Percentiles rank a stretch among this genome's conserved stretches.
Evolutionary conservation across 169 alveolate species (phyloP).

Genomic region (Nephromyces sp.): DNA sequence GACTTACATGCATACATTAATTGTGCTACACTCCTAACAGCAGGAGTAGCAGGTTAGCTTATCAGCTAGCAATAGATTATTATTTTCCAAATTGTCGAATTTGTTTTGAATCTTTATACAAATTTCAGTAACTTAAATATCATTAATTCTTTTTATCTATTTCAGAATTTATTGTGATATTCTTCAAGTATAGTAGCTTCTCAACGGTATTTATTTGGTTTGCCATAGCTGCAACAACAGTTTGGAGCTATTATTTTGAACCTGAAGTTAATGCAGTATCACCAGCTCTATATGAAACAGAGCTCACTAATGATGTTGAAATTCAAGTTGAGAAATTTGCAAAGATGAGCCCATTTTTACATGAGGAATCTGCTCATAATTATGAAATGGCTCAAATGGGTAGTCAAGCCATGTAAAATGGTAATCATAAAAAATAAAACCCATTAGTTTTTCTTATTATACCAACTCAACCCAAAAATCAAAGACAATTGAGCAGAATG

Average conservation of each 20-base stretch:
- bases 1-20: slow-evolving; percentile 81
- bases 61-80: neutral
- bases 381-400: too few species aligned
- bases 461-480: too few species aligned
- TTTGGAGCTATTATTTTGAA: slow-evolving; percentile 78
- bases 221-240: slow-evolving; percentile 69
- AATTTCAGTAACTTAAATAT: slow-evolving; percentile 12
- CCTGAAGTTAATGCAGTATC: slow-evolving; percentile 80
- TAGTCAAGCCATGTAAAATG: too few species aligned
- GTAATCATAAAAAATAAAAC: too few species aligned
- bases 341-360: slow-evolving; percentile 39
- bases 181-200: slow-evolving; percentile 47
- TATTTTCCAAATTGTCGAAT: neutral
- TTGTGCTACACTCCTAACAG: slow-evolving; percentile 62
- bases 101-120: neutral
- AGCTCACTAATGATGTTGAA: slow-evolving; percentile 80
- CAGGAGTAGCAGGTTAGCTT: slow-evolving; percentile 68
- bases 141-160: slow-evolving; percentile 9
- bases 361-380: neutral
- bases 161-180: slow-evolving; percentile 54
- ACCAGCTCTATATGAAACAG: slow-evolving; percentile 83
- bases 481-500: too few species aligned
- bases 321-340: slow-evolving; percentile 83
- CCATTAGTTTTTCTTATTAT: too few species aligned
- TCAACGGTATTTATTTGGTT: slow-evolving; percentile 55